Percentiles rank a stretch among this genome's conserved stretches.
phyloP scores from a whole-genome alignment of 768 basidiomycete species.

The Lactarius sanguifluus region DNA sequence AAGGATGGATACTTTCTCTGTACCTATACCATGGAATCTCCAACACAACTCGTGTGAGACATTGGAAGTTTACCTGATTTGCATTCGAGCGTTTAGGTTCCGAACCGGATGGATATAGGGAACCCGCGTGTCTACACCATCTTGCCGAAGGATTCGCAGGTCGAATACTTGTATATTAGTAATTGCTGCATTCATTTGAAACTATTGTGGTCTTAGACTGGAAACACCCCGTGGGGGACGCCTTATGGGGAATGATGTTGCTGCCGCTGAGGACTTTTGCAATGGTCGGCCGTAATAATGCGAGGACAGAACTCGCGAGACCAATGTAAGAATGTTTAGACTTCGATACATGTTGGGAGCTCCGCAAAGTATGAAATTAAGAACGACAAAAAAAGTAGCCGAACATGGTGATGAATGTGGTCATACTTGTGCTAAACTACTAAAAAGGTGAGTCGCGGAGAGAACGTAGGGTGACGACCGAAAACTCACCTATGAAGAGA shows the following conservation, averaged over 20 bases:
- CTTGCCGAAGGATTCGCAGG: not conserved
- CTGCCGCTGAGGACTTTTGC: not conserved
- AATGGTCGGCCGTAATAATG: not conserved
- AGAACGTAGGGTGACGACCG: not conserved
- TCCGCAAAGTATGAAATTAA: not conserved
- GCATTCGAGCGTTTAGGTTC: not conserved
- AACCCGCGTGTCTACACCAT: not conserved
- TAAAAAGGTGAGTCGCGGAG: not conserved
- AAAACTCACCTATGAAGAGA: constrained; percentile 9
- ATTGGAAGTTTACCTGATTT: not conserved
- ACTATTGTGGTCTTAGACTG: not conserved
- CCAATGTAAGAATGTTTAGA: not conserved
- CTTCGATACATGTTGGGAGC: not conserved
- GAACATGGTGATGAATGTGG: not conserved
- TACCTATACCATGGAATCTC: constrained; percentile 19
- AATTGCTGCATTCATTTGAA: not conserved
- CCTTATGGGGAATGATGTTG: not conserved
- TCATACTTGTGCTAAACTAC: constrained; percentile 7
- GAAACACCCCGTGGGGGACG: not conserved
- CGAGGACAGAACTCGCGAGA: not conserved
- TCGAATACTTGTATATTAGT: not conserved
- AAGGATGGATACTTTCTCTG: constrained; percentile 12
- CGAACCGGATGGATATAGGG: constrained; percentile 2
- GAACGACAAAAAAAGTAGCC: not conserved
- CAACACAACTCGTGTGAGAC: not conserved